Evolutionary conservation across 2,329 filamentous ascomycete species (phyloP).

Genomic region (Penicillium freii): DNA sequence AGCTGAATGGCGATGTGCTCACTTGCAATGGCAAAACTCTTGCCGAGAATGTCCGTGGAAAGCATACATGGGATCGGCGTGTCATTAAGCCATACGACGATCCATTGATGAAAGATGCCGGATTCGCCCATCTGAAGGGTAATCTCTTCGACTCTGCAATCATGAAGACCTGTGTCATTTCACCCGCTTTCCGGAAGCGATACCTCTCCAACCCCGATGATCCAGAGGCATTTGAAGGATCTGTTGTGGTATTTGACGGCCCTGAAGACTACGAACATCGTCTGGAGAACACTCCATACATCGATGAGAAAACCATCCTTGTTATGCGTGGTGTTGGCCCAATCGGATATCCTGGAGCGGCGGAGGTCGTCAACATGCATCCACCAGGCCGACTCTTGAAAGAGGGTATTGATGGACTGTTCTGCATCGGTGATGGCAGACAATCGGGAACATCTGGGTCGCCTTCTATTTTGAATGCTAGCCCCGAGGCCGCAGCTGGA

Average conservation of each 20-base stretch:
- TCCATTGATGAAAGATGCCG: slow-evolving; percentile 52
- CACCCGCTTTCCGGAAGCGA: slow-evolving; percentile 44
- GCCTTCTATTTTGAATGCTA: slow-evolving; percentile 57
- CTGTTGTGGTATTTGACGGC: slow-evolving; percentile 52
- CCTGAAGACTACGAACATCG: slow-evolving; percentile 50
- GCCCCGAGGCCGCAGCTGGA: slow-evolving; percentile 55
- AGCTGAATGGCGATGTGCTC: slow-evolving; percentile 38
- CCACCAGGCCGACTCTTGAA: slow-evolving; percentile 47
- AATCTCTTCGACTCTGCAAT: slow-evolving; percentile 53
- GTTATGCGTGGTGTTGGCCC: slow-evolving; percentile 53
- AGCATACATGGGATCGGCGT: slow-evolving; percentile 51
- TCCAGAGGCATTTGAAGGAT: slow-evolving; percentile 50
- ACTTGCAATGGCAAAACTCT: slow-evolving; percentile 36
- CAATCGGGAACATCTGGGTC: slow-evolving; percentile 57
- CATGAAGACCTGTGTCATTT: slow-evolving; percentile 55
- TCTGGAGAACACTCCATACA: slow-evolving; percentile 41
- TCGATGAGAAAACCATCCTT: slow-evolving; percentile 45
- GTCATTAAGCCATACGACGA: slow-evolving; percentile 48
- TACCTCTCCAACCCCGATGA: slow-evolving; percentile 49
- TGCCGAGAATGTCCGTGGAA: slow-evolving; percentile 21
- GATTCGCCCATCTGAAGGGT: slow-evolving; percentile 52
- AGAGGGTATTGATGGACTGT: slow-evolving; percentile 48
- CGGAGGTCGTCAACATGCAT: slow-evolving; percentile 55
- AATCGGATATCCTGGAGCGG: slow-evolving; percentile 51
- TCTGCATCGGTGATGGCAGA: slow-evolving; percentile 55